Evolutionary conservation across 768 basidiomycete species (phyloP), one percentile per base, ranked within the genome.

Genomic region (Trametes gibbosa): DNA sequence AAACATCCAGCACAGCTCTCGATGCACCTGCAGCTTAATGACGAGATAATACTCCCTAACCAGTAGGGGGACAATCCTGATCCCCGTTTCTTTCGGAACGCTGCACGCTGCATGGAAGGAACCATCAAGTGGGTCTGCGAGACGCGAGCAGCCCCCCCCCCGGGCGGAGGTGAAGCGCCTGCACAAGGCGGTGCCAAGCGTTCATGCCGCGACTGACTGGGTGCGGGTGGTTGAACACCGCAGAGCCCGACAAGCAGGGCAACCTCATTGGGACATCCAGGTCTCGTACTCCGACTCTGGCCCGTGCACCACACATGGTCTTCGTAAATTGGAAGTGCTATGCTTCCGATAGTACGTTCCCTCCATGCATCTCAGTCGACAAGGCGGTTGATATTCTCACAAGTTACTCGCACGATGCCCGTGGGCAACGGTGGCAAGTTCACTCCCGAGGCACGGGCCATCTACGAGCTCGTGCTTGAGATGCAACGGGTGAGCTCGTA

Each of bases 371-470:
- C 64, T 71, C 32, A 21, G n/a, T 17, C n/a, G n/a, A n/a, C n/a
- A n/a, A n/a, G 32, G 29, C 17, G 34, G 37, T 53, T 53, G 19
- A 27, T 12, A 19, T 12, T 25, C 5, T 29, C 6, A 49, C 7
- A 19, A 76, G 77, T 77, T 46, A 78, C 91, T 1, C 86, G 91
- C 9, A 92, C 90, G 0, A 92, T 90, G 79, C 91, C 92, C 14
- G 84, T 97, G n/a, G 96, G 96, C 0, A 98, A 98, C 66, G 87
- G 88, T 2, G 96, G 96, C 0, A 89, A 83, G 67, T 98, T 95
- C 71, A 89, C 92, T 0, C 74, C 83, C 7, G 89, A 92, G 71
- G 89, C 90, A 0, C 81, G 80, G 27, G 87, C 81, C 2, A 92
- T 99, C 32, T 97, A 97, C 70, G 81, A 86, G 59, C 81, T 97